Conservation (phyloP, 805 yeast genomes). For the Kodamaea jinghongensis region DNA sequence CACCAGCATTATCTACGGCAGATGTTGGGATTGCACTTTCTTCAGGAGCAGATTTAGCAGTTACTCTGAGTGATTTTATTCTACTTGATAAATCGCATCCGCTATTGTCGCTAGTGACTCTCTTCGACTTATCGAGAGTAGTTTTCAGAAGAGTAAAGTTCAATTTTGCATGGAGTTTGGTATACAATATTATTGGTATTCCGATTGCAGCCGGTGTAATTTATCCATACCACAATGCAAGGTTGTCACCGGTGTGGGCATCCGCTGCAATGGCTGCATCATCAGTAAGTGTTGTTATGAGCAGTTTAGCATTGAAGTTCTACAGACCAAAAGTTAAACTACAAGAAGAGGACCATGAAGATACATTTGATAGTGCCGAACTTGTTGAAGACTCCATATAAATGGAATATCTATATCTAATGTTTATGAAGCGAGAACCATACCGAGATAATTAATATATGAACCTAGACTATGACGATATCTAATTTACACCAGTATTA, state of each 20-base stretch:
- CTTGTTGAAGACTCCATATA: neutral
- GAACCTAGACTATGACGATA: too few species aligned
- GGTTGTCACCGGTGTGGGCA: conserved; percentile 63
- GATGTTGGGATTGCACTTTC: conserved; percentile 79
- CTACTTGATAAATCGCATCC: conserved; percentile 55
- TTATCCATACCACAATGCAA: conserved; percentile 52
- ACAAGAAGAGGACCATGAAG: conserved; percentile 3
- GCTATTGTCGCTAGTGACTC: conserved; percentile 48
- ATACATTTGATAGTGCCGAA: neutral
- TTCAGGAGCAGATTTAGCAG: conserved; percentile 72
- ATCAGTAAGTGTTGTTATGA: conserved; percentile 55
- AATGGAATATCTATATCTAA: neutral
- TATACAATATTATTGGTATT: conserved; percentile 55
- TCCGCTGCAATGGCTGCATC: conserved; percentile 65
- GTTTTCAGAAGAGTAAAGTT: conserved; percentile 54
- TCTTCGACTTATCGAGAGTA: conserved; percentile 49
- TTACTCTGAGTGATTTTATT: conserved; percentile 72
- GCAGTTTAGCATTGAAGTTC: conserved; percentile 51
- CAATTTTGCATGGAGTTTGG: conserved; percentile 59
- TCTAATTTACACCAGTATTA: conserved; percentile 1
- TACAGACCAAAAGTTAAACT: conserved; percentile 39
- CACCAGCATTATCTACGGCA: conserved; percentile 73
- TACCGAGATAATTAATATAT: too few species aligned
- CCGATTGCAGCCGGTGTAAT: conserved; percentile 70
- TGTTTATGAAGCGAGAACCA: neutral